A percentile compares a stretch with the other conserved stretches of the same genome.
phyloP scores from a whole-genome alignment of 805 yeast species.

The Starmerella floricola region DNA sequence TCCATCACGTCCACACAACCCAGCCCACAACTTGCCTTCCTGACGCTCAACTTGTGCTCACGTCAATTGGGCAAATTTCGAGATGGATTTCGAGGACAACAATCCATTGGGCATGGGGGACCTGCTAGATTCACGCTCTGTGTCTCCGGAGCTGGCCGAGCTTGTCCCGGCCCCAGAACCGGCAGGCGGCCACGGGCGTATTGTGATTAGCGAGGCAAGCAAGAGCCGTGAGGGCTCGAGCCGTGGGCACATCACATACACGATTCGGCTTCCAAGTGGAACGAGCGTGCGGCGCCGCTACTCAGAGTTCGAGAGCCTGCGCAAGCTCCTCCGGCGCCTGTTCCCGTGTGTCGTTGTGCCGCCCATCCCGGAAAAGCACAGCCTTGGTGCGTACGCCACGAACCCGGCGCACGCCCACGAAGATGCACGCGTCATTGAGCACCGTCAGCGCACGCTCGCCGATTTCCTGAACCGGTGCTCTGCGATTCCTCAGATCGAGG shows the following conservation, averaged over 20 bases:
- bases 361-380: slow-evolving; percentile 83
- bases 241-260: slow-evolving; percentile 70
- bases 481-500: slow-evolving; percentile 42
- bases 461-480: slow-evolving; percentile 70
- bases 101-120: slow-evolving; percentile 33
- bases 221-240: slow-evolving; percentile 71
- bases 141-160: neutral
- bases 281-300: slow-evolving; percentile 67
- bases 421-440: slow-evolving; percentile 39
- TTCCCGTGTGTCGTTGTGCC: slow-evolving; percentile 80
- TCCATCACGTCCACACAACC: no score
- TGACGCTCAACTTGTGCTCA: neutral
- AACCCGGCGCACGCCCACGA: slow-evolving; percentile 37
- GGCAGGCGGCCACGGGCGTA: slow-evolving; percentile 5
- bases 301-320: slow-evolving; percentile 78
- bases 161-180: neutral
- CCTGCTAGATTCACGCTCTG: slow-evolving; percentile 7
- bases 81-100: slow-evolving; percentile 36
- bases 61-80: neutral
- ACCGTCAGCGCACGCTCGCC: slow-evolving; percentile 61
- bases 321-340: slow-evolving; percentile 55
- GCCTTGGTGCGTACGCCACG: slow-evolving; percentile 39
- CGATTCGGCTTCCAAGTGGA: slow-evolving; percentile 49
- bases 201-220: slow-evolving; percentile 61
- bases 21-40: neutral